A percentile compares a stretch with the other conserved stretches of the same genome.
Conservation (phyloP, 2,329 filamentous ascomycete genomes). For the Colletotrichum chrysophilum region DNA sequence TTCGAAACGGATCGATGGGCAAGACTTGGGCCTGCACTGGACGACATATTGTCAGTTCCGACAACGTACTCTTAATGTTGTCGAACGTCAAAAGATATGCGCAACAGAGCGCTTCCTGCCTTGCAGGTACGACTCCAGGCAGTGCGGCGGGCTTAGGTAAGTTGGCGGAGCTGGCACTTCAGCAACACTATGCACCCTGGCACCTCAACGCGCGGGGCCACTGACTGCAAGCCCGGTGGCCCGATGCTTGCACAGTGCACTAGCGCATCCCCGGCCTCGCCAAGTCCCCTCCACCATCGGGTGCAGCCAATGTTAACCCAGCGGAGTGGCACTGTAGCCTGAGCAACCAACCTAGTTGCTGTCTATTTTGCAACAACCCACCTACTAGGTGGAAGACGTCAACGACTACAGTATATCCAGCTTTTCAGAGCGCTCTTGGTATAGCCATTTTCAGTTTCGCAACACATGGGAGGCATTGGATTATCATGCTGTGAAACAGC, state of each 20-base stretch:
- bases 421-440: background rate
- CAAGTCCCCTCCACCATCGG: background rate
- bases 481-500: background rate
- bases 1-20: constrained; percentile 64
- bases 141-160: background rate
- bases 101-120: background rate
- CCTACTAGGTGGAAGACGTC: background rate
- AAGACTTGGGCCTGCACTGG: constrained; percentile 47
- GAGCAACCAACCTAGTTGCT: background rate
- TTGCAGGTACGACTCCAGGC: background rate
- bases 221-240: too few relatives aligned
- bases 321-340: background rate
- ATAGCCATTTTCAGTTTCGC: background rate
- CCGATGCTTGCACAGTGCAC: too few relatives aligned
- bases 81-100: background rate
- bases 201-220: background rate
- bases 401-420: background rate
- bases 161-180: background rate
- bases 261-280: background rate
- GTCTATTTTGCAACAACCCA: background rate
- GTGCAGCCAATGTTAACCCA: background rate
- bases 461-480: background rate
- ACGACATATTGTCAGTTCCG: constrained; percentile 29
- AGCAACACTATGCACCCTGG: background rate
- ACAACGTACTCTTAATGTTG: background rate